Base-by-base conservation (phyloP, 1,284 basidiomycete species). In the Boletus semigastroideus region DNA sequence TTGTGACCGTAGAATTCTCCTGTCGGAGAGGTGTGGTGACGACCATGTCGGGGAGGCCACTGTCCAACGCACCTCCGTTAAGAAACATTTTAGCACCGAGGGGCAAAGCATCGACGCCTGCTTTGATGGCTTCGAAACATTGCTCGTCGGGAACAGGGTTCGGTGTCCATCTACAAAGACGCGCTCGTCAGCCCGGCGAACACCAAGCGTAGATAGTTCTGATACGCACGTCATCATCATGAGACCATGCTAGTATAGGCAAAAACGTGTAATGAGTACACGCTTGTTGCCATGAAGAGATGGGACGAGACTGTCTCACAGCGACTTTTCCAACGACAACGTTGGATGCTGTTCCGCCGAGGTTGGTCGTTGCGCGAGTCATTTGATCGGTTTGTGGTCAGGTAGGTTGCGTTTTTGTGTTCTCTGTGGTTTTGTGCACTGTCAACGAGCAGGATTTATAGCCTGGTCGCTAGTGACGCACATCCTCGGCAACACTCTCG, bases 41-140 rank as follows among this genome's bases (percentile, higher is more conserved):
- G 5, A 25, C 25, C 7, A 6, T 25, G 25, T 25, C 25, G 2
- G 25, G 25, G 25, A 25, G 25, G 25, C 25, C 5, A 7, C 5
- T n/a, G 19, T 3, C 5, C 9, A 22, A 13, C 74, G 13, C 54
- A 76, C 78, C 78, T 59, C 72, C 76, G 52, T 79, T 78, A 31
- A 80, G 49, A 44, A 79, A 57, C 71, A 74, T 73, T 60, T 78
- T 85, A 22, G 74, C 64, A 19, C 75, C 76, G 0, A 68, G 53
- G 9, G 78, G 77, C 20, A 78, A 69, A 0, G 79, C 76, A 25
- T 82, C 77, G 39, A 88, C 72, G 12, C 79, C 79, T 4, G 84
- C 79, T 63, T 81, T 84, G 73, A 88, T 84, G 3, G 82, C 72
- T 39, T 75, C 78, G 54, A 88, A 86, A 10, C 77, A 77, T 17